Evolutionary conservation across 2,329 filamentous ascomycete species (phyloP).

Genomic region (Stromatinia cepivora): DNA sequence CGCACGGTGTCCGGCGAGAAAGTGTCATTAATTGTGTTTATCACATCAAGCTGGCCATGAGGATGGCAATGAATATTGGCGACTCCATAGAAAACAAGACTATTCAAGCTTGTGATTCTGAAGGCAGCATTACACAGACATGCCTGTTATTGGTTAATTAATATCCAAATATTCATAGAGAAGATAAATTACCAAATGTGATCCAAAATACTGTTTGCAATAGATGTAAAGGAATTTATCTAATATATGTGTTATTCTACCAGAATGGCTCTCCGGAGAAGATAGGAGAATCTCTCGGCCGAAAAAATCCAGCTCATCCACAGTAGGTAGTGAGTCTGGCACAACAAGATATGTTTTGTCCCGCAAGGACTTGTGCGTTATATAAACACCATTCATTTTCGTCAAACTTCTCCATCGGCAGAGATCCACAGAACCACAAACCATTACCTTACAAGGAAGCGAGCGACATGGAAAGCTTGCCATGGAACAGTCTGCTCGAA

Average conservation of each 20-base stretch:
- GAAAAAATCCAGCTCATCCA: conserved; percentile 27
- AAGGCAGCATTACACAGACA: conserved; percentile 23
- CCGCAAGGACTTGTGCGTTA: conserved; percentile 26
- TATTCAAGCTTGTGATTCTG: conserved; percentile 29
- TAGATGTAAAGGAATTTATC: conserved; percentile 28
- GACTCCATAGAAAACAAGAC: conserved; percentile 29
- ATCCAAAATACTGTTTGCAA: conserved; percentile 12
- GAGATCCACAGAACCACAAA: conserved; percentile 24
- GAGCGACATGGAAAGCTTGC: conserved; percentile 24
- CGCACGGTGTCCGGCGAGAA: conserved; percentile 30
- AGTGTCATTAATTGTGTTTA: conserved; percentile 17
- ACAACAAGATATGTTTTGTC: conserved; percentile 29
- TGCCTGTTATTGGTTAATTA: conserved; percentile 15
- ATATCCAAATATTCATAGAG: rapidly evolving
- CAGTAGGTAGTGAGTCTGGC: conserved; percentile 25
- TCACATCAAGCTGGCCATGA: conserved; percentile 10
- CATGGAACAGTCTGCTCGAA: conserved; percentile 20
- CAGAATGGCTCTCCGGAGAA: conserved; percentile 26
- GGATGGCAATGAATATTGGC: conserved; percentile 25
- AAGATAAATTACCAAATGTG: conserved; percentile 20
- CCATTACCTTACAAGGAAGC: conserved; percentile 26
- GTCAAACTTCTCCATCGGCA: conserved; percentile 29
- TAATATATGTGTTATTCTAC: conserved; percentile 26
- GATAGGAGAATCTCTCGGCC: conserved; percentile 26
- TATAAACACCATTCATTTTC: conserved; percentile 28